Conservation (phyloP, 257 asterid species). For the Ilex asprella region DNA sequence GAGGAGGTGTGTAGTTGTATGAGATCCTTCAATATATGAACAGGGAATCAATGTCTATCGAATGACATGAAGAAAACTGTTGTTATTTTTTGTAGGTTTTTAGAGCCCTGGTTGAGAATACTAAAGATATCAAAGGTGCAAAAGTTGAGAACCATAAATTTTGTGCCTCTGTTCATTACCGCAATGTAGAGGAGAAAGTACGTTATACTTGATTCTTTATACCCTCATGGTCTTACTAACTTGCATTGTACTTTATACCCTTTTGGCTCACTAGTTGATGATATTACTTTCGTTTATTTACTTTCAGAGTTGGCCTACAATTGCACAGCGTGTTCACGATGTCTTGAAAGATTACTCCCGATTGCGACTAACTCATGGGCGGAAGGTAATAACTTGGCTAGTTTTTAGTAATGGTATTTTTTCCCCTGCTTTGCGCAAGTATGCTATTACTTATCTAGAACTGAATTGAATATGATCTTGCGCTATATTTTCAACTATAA, state of each 20-base stretch:
- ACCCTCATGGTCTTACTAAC: background rate
- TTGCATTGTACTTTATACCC: background rate
- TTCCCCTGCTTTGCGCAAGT: no score
- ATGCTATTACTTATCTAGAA: no score
- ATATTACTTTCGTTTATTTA: conserved; percentile 3
- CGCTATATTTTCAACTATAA: no score
- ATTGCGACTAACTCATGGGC: conserved; percentile 72
- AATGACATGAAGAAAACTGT: background rate
- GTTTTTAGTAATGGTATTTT: background rate
- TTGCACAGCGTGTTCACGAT: conserved; percentile 82
- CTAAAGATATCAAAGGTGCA: conserved; percentile 61
- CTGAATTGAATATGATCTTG: no score
- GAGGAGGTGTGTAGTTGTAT: conserved; percentile 76
- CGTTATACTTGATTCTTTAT: conserved; percentile 28
- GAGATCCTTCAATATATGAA: background rate
- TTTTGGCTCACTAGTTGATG: background rate
- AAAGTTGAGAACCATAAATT: conserved; percentile 90
- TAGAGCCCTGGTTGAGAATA: conserved; percentile 48
- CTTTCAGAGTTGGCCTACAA: conserved; percentile 64
- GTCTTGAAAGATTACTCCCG: conserved; percentile 60
- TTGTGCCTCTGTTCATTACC: conserved; percentile 85
- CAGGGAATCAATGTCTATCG: no score
- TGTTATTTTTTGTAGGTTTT: conserved; percentile 41
- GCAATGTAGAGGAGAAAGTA: conserved; percentile 64
- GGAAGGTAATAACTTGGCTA: conserved; percentile 45